These are phyloP conservation scores for Lentinula aciculospora DNA, from an alignment of 768 basidiomycete species.

Conservation along the genomic window DNA sequence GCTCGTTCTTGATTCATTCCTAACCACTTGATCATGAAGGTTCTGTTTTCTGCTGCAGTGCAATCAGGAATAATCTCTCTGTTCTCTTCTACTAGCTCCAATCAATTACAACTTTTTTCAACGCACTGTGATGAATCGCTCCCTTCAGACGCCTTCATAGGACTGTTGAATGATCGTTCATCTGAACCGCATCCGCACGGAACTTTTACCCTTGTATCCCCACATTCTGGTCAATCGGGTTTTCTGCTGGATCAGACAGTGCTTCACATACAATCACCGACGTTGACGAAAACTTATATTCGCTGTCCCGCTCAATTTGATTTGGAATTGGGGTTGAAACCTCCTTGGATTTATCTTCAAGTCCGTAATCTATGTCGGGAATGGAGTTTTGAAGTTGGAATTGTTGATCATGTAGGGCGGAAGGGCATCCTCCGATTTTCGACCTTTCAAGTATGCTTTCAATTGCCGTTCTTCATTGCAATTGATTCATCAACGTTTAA, in stretches of 20 bases:
- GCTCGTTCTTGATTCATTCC: too few species aligned
- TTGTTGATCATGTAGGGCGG: conserved; percentile 58
- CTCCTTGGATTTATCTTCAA: conserved; percentile 73
- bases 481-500: conserved; percentile 1
- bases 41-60: conserved; percentile 54
- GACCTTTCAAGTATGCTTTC: conserved; percentile 66
- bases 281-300: conserved; percentile 60
- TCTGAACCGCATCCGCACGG: conserved; percentile 43
- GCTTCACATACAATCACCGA: conserved; percentile 77
- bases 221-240: conserved; percentile 26
- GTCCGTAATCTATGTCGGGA: conserved; percentile 60
- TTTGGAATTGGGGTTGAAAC: conserved; percentile 51
- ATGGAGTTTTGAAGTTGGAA: conserved; percentile 73
- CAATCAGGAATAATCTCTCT: conserved; percentile 65
- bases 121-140: conserved; percentile 40
- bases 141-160: conserved; percentile 59
- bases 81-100: conserved; percentile 67
- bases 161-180: conserved; percentile 54
- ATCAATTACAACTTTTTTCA: conserved; percentile 55
- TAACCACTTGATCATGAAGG: too few species aligned
- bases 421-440: conserved; percentile 62
- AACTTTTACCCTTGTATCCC: conserved; percentile 41
- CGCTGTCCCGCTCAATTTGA: conserved; percentile 43
- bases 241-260: conserved; percentile 56
- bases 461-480: conserved; percentile 13